Evolutionary conservation across 345 rosid genomes (phyloP).

Genomic region (Dipteronia sinensis): DNA sequence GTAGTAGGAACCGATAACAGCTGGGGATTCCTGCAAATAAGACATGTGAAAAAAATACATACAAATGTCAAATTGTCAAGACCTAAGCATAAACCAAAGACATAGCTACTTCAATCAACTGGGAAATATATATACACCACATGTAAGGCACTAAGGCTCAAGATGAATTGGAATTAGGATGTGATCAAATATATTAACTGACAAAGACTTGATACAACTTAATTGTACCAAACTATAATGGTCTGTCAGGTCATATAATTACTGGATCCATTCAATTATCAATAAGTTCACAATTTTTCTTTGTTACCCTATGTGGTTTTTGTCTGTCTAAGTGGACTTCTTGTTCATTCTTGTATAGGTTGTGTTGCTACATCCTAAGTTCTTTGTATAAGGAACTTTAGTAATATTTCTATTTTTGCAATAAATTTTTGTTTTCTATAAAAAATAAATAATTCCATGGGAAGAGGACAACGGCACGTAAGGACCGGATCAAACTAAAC

Average conservation of each 20-base stretch:
- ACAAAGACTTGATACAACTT: neutral
- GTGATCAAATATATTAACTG: neutral
- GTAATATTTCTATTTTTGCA: no score
- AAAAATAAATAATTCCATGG: neutral
- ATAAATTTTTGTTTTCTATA: no score
- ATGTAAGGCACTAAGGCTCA: neutral
- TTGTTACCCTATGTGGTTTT: no score
- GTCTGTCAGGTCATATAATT: neutral
- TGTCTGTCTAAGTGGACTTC: no score
- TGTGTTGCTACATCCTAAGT: no score
- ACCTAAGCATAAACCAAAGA: neutral
- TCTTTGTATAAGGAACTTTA: no score
- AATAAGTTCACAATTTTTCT: neutral
- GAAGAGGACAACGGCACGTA: neutral
- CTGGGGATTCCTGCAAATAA: conserved; percentile 65
- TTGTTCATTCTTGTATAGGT: no score
- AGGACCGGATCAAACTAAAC: neutral
- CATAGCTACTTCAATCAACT: neutral
- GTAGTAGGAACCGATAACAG: conserved; percentile 67
- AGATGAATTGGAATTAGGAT: neutral
- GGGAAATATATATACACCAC: neutral
- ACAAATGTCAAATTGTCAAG: neutral
- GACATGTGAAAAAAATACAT: neutral
- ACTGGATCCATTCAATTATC: neutral
- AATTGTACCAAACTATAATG: neutral